phyloP scores from a whole-genome alignment of 805 yeast species.

The Danielia reshetovae region DNA sequence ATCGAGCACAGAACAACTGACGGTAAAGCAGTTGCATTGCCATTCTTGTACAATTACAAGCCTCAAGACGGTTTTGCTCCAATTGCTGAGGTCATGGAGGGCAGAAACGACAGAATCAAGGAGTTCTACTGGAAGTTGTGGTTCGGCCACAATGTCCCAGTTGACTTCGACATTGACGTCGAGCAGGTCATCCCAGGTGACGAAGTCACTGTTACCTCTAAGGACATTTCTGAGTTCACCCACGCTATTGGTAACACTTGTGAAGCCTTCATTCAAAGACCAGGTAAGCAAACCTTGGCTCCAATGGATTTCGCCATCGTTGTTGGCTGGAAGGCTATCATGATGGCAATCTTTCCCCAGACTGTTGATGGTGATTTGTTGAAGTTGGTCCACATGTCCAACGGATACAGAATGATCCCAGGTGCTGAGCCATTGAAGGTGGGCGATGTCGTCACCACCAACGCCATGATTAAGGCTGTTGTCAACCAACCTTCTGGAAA shows the following conservation, averaged over 20 bases:
- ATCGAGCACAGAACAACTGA: constrained; percentile 88
- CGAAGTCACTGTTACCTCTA: constrained; percentile 61
- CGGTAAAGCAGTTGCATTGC: constrained; percentile 66
- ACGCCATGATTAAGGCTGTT: constrained; percentile 84
- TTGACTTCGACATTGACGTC: constrained; percentile 70
- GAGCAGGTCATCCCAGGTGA: constrained; percentile 68
- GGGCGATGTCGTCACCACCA: constrained; percentile 80
- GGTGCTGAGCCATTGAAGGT: constrained; percentile 86
- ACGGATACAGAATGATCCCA: constrained; percentile 89
- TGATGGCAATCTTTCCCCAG: constrained; percentile 96
- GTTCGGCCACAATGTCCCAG: constrained; percentile 65
- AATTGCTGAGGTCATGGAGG: constrained; percentile 82
- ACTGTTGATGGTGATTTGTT: constrained; percentile 94
- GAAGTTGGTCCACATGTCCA: constrained; percentile 90
- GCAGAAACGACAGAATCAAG: constrained; percentile 90
- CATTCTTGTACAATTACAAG: constrained; percentile 72
- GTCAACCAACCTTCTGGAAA: constrained; percentile 91
- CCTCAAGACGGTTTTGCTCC: constrained; percentile 95
- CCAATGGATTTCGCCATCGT: constrained; percentile 99
- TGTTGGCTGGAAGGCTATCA: constrained; percentile 96
- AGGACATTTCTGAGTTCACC: constrained; percentile 85
- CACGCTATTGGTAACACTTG: constrained; percentile 97
- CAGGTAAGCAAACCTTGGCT: constrained; percentile 79
- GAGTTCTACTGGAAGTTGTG: constrained; percentile 96
- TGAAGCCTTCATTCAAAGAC: constrained; percentile 89